Evolutionary conservation across 1,139 yeast species (phyloP), one percentile per base, ranked within the genome.

Genomic region (Suhomyces chickasaworum): DNA sequence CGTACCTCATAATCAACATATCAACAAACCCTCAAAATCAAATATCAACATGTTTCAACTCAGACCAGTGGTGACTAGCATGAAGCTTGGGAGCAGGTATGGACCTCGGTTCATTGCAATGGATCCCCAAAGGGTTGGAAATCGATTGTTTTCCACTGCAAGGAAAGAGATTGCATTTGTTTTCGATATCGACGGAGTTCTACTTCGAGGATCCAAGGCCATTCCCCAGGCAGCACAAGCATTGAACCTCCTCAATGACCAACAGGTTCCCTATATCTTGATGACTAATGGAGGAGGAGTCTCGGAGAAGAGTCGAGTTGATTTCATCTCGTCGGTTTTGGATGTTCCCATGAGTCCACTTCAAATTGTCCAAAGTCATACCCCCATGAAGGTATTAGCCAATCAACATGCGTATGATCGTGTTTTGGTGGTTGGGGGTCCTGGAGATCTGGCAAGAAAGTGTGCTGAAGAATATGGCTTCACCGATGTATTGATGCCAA

Each of bases 281-380:
- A 71, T 93, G 61, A 93, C 98, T 17, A 93, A 93, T 61, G 98
- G 99, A 22, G 99, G 99, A 6, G 98, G 99, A 3, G 77, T 78
- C 44, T 69, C 81, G 20, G 99, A 93, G 62, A 52, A 59, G 6
- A 77, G 73, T 15, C 73, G 97, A 38, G 83, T 83, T 1, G 71
- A 72, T 5, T 80, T 76, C 44, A 66, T 93, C 13, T 75, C 85
- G 3, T 57, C 69, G n/a, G 67, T 69, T 27, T 64, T 88, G 30
- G 75, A 73, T 5, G 66, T 82, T 4, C 66, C 71, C 1, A 69
- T 89, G 17, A 73, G 78, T 7, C 78, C 83, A 4, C 68, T 75
- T 39, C 97, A 91, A 61, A 71, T 93, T 35, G 83, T 93, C 12
- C 96, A 89, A 64, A 84, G 95, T 42, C 99, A 93, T 66, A 91